These are phyloP conservation scores for Mycena venus DNA, from an alignment of 768 basidiomycete species.

Conservation along the genomic window DNA sequence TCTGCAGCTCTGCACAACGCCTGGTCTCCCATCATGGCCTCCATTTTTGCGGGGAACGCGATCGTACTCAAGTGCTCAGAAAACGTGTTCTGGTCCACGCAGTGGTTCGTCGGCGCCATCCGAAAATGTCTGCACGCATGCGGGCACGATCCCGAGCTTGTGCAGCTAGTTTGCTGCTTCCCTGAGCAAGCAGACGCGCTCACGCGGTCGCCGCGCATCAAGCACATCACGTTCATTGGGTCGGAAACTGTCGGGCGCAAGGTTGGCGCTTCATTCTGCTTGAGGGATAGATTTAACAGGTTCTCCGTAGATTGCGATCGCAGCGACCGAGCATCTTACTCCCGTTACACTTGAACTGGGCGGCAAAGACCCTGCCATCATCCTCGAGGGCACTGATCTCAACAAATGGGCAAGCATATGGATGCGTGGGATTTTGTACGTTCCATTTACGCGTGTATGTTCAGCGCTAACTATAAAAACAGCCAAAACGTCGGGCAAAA, in stretches of 20 bases:
- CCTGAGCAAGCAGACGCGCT: constrained; percentile 89
- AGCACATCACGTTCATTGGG: constrained; percentile 96
- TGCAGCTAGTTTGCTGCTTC: constrained; percentile 90
- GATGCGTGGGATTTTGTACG: constrained; percentile 95
- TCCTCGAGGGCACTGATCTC: constrained; percentile 89
- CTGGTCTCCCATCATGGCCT: constrained; percentile 93
- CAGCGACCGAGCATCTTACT: constrained; percentile 88
- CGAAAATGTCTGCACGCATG: constrained; percentile 82
- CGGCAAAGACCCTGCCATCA: constrained; percentile 93
- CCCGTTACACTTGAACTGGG: constrained; percentile 96
- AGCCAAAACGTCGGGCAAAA: constrained; percentile 97
- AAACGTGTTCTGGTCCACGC: constrained; percentile 92
- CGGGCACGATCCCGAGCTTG: constrained; percentile 86
- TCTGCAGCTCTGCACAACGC: constrained; percentile 93
- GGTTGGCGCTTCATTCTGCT: constrained; percentile 49
- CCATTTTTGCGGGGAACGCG: constrained; percentile 91
- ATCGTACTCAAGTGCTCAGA: constrained; percentile 94
- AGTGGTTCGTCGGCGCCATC: constrained; percentile 86
- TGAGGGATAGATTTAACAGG: background rate
- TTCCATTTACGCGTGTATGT: background rate
- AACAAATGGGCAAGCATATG: constrained; percentile 83
- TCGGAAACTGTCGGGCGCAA: constrained; percentile 84
- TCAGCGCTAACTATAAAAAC: constrained; percentile 1
- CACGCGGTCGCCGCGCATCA: constrained; percentile 83
- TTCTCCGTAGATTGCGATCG: constrained; percentile 74